Percentiles rank a stretch among this genome's conserved stretches.
phyloP scores from a whole-genome alignment of 192 early-diverging fungal genomes.

The Allomyces arbusculus region DNA sequence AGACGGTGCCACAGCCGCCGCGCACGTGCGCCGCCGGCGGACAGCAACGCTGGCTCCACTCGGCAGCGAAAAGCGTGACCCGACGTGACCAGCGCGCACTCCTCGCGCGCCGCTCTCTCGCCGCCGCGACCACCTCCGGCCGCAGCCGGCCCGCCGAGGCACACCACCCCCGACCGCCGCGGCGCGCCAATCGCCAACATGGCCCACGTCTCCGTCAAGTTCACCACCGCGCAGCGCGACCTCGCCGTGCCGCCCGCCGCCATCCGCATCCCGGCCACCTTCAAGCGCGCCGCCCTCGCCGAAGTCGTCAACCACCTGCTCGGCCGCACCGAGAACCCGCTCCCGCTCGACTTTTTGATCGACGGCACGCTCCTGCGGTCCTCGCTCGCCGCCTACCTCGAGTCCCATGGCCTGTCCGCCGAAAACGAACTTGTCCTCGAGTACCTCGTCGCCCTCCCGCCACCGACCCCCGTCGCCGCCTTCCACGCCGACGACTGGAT shows the following conservation, averaged over 20 bases:
- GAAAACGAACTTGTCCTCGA: slow-evolving; percentile 75
- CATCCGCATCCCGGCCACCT: slow-evolving; percentile 65
- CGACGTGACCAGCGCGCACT: slow-evolving; percentile 5
- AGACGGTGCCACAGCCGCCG: slow-evolving; percentile 9
- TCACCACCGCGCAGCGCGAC: slow-evolving; percentile 49
- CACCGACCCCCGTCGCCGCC: slow-evolving; percentile 54
- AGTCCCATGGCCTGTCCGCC: slow-evolving; percentile 39
- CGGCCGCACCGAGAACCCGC: slow-evolving; percentile 33
- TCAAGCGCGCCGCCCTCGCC: slow-evolving; percentile 73
- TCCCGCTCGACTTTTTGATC: slow-evolving; percentile 84
- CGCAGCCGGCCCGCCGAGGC: neutral
- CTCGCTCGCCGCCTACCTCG: slow-evolving; percentile 52
- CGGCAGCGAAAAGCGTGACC: slow-evolving; percentile 4
- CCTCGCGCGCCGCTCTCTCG: slow-evolving; percentile 5
- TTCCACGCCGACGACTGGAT: slow-evolving; percentile 94
- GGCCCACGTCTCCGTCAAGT: slow-evolving; percentile 65
- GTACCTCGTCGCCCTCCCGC: slow-evolving; percentile 80
- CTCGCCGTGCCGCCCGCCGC: slow-evolving; percentile 63
- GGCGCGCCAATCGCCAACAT: slow-evolving; percentile 10
- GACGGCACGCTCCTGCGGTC: slow-evolving; percentile 75
- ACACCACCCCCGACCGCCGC: neutral
- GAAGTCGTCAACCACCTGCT: slow-evolving; percentile 90
- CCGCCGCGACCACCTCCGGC: slow-evolving; percentile 3
- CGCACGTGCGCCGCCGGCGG: slow-evolving; percentile 6
- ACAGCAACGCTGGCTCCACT: slow-evolving; percentile 9